Percentiles rank a stretch among this genome's conserved stretches.
Evolutionary conservation across 371 early-diverging fungal genomes (phyloP).

Genomic region (Rhizopus arrhizus): DNA sequence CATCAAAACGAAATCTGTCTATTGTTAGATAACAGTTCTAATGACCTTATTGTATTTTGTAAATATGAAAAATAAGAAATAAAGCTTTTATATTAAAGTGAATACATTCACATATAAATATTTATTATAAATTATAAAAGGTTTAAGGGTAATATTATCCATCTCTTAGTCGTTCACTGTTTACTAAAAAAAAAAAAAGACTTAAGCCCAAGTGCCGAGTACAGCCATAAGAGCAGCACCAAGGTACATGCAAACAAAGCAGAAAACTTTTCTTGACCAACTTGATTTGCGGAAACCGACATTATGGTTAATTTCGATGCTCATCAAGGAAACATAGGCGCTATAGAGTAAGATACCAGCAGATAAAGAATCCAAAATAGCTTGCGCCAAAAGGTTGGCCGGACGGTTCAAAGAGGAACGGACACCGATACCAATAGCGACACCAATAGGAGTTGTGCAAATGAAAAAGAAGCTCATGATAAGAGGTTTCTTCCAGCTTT

Average conservation of each 20-base stretch:
- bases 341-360: conserved; percentile 62
- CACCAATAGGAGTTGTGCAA: conserved; percentile 64
- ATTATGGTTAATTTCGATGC: conserved; percentile 41
- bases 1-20: conserved; percentile 1
- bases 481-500: conserved; percentile 28
- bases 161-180: no score
- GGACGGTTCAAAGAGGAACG: conserved; percentile 49
- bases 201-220: conserved; percentile 71
- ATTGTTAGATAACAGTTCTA: not conserved
- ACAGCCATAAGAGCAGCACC: conserved; percentile 73
- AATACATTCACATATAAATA: no score
- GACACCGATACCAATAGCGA: conserved; percentile 62
- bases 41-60: no score
- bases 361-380: conserved; percentile 55
- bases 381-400: conserved; percentile 46
- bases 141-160: no score
- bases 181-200: no score
- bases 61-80: no score
- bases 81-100: no score
- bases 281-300: conserved; percentile 20
- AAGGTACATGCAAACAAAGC: conserved; percentile 46
- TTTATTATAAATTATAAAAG: conserved; percentile 69
- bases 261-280: conserved; percentile 19
- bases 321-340: conserved; percentile 49
- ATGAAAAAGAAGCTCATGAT: conserved; percentile 54